Base-by-base conservation (phyloP, 139 green algal genomes). In the Marvania coccoides region DNA sequence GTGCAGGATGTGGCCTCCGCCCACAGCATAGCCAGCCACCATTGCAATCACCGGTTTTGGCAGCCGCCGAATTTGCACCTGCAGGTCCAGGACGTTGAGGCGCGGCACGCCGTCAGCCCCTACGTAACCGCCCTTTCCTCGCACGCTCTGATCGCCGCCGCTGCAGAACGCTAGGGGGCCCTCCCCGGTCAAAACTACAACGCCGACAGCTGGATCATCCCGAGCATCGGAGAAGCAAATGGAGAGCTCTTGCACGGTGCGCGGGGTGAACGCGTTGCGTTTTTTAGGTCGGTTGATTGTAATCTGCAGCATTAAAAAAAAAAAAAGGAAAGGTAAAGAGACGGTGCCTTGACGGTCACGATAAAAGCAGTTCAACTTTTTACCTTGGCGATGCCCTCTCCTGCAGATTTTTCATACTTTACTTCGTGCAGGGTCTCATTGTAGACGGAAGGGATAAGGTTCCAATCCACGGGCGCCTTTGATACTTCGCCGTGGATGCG, bases 21-120 rank as follows among this genome's bases (percentile, higher is more conserved):
- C 94, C 12, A 99, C 93, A 2, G 93, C 94, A 75, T 97, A 98
- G 19, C 94, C 94, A 5, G 92, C 92, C 62, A 99, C 93, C 86
- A 89, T 87, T 23, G 90, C 90, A n/a, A 97, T 65, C 14, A 98
- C 91, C 0, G 91, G 91, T 76, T 97, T 98, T 56, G 92, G 93
- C 61, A 93, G 65, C 12, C 92, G 80, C 39, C 93, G 79, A 46
- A 98, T 98, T 65, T 97, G 92, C 53, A 81, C 83, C 81, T 97
- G 90, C 46, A 99, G 76, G 66, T 99, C 94, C 28, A 99, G 85
- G 38, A 99, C 92, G 65, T 96, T 98, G 15, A 99, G 82, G 9
- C 94, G 80, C 0, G 94, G 83, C 2, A 96, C 67, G 24, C 74
- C 73, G 71, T 96, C 90, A 23, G 70, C 72, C 6, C 86, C 90